Base-by-base conservation (phyloP, 129 eudicot genomes). In the Tagetes patula region DNA sequence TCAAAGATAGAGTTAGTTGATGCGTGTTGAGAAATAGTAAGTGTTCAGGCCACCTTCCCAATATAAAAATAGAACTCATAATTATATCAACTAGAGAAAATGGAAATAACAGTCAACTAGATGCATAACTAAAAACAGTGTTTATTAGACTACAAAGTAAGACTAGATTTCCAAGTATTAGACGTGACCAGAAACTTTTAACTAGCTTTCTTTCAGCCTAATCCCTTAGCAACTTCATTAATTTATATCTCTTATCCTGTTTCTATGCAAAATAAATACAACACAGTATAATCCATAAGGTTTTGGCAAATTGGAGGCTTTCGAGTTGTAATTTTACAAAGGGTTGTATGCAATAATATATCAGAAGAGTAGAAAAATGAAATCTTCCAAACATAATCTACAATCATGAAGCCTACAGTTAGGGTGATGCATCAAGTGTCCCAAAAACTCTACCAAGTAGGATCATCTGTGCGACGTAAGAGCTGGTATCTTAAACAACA, bases 1-100 rank as follows among this genome's bases (percentile, higher is more conserved):
- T 36, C 45, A 69, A 30, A 30, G 40, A 71, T 5, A 72, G 58
- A 65, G 84, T 76, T 68, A 84, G 70, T 49, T 75, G 56, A 71
- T 39, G 63, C 69, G 48, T 55, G 42, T 45, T n/a, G 50, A 73
- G 10, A 36, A 70, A 72, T 34, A 42, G 9, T 42, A 10, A 71
- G 39, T 1, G 54, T 53, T 75, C 62, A 65, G 33, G 68, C 45
- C 6, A 79, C 64, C 30, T 71, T 52, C 66, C 72, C 6, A 61
- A 13, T 32, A 31, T 41, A 61, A 14, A 2, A 46, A 27, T 33
- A 46, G 39, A 60, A 53, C 38, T 38, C 49, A 52, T 40, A 13
- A 50, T 10, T 14, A 13, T 36, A 52, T 70, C 37, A n/a, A 8
- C 10, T 50, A 33, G 5, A 12, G 6, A 20, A 70, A 12, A 53